A percentile compares a stretch with the other conserved stretches of the same genome.
These are phyloP conservation scores for Cardamine chenopodiifolia DNA, from an alignment of 345 rosid genomes.

Conservation along the genomic window DNA sequence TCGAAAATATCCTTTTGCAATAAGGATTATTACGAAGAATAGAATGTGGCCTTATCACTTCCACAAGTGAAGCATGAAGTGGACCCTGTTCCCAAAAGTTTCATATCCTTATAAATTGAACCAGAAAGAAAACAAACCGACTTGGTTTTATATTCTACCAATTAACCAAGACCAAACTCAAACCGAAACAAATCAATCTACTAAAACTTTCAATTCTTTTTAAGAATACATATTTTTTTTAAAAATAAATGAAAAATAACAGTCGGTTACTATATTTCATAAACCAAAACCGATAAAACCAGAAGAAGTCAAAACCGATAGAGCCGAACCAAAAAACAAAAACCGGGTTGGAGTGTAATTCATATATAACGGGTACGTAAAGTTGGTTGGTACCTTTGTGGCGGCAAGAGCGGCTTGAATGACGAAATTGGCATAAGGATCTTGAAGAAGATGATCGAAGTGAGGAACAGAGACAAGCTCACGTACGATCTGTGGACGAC, in stretches of 20 bases:
- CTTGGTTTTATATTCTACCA: background rate
- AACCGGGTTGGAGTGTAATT: background rate
- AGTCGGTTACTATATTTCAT: too few relatives aligned
- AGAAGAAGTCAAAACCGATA: background rate
- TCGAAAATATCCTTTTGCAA: slow-evolving; percentile 43
- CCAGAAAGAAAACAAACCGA: too few relatives aligned
- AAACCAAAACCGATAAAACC: background rate
- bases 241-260: too few relatives aligned
- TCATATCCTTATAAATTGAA: background rate
- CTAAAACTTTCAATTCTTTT: too few relatives aligned
- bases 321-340: background rate
- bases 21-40: slow-evolving; percentile 46
- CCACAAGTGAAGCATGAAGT: slow-evolving; percentile 43
- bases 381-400: slow-evolving; percentile 44
- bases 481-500: slow-evolving; percentile 47
- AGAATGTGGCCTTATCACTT: slow-evolving; percentile 43
- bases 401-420: slow-evolving; percentile 55
- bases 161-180: background rate
- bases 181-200: too few relatives aligned
- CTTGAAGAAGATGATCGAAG: slow-evolving; percentile 61
- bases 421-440: slow-evolving; percentile 60
- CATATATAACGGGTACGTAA: background rate
- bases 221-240: too few relatives aligned
- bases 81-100: slow-evolving; percentile 34
- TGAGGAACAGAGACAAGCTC: slow-evolving; percentile 52